A percentile compares a stretch with the other conserved stretches of the same genome.
Evolutionary conservation across 345 rosid species (phyloP).

Genomic region (Odontarrhena argentea): DNA sequence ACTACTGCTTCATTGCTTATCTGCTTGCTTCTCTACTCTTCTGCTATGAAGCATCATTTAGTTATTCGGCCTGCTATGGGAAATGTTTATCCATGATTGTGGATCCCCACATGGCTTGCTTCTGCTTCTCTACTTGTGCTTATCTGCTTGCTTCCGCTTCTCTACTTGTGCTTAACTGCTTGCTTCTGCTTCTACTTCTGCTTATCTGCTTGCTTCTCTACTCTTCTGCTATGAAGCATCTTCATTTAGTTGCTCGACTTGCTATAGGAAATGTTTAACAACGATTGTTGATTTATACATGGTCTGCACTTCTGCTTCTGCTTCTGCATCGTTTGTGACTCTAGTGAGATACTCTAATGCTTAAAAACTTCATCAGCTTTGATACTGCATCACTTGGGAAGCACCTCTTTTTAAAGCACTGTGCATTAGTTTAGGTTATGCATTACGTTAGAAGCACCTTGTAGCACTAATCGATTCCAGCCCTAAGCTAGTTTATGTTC

Average conservation of each 20-base stretch:
- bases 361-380: constrained; percentile 56
- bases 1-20: constrained; percentile 37
- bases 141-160: constrained; percentile 15
- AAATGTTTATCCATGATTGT: constrained; percentile 50
- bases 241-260: constrained; percentile 27
- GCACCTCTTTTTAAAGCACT: background rate
- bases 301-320: constrained; percentile 40
- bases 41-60: constrained; percentile 28
- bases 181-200: constrained; percentile 37
- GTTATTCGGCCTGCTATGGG: constrained; percentile 54
- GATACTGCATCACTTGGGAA: constrained; percentile 38
- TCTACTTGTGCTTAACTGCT: constrained; percentile 33
- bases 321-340: constrained; percentile 45
- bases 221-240: constrained; percentile 25
- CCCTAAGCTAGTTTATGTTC: background rate
- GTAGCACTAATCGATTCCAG: background rate
- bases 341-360: constrained; percentile 52
- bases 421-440: background rate
- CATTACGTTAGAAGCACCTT: no score
- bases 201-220: constrained; percentile 12
- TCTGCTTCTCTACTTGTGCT: constrained; percentile 40
- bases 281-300: constrained; percentile 58
- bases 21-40: constrained; percentile 37
- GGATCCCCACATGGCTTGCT: constrained; percentile 48
- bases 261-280: constrained; percentile 51